phyloP scores from a whole-genome alignment of 2,329 filamentous ascomycete species.

The Alternaria sp. region DNA sequence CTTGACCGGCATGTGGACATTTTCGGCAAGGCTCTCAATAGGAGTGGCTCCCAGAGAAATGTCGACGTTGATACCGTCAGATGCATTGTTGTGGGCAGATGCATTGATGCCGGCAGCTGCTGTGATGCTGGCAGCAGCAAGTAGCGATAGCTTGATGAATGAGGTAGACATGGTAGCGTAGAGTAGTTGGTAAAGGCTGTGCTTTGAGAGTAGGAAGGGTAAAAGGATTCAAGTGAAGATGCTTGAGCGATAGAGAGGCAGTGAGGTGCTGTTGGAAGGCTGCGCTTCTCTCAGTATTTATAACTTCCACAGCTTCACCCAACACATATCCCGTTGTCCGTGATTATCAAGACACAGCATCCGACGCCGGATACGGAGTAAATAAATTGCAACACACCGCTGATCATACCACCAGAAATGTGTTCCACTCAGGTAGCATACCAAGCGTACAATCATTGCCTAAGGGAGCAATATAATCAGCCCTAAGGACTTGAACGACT shows the following conservation, averaged over 20 bases:
- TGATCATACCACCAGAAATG: background rate
- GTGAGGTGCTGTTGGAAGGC: background rate
- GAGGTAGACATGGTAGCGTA: background rate
- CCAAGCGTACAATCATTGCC: conserved; percentile 3
- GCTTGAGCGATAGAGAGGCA: background rate
- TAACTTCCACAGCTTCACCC: background rate
- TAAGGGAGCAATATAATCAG: background rate
- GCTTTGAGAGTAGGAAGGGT: background rate
- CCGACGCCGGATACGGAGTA: background rate
- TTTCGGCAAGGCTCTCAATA: conserved; percentile 1
- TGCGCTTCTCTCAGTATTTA: background rate
- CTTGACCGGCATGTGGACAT: background rate
- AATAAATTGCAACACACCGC: background rate
- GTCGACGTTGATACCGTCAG: background rate
- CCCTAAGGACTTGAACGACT: background rate
- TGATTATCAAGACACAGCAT: background rate
- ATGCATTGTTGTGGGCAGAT: background rate
- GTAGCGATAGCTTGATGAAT: background rate
- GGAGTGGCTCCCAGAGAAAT: background rate
- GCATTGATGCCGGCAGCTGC: background rate
- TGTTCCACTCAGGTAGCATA: background rate
- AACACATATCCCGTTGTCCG: background rate
- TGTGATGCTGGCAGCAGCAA: background rate
- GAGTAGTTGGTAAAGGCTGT: background rate
- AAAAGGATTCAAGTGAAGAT: background rate